A percentile compares a stretch with the other conserved stretches of the same genome.
Conservation (phyloP, 331 rosid species). For the Rosa hybrid region DNA sequence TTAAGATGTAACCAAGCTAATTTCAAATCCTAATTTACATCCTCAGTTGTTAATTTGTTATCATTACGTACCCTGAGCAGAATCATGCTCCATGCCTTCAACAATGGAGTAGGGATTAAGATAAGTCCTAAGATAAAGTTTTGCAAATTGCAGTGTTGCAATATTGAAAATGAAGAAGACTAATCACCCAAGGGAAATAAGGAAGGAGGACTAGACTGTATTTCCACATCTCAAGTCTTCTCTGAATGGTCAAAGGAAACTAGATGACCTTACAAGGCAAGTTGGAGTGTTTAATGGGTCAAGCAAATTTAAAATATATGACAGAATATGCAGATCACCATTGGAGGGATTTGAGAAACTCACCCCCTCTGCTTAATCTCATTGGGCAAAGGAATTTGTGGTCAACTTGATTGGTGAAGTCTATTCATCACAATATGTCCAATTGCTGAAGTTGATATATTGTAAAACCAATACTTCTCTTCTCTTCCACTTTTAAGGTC, state of each 20-base stretch:
- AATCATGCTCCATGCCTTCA: background rate
- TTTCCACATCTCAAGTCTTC: conserved; percentile 24
- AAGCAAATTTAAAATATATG: background rate
- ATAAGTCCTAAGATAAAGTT: background rate
- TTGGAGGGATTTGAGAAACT: background rate
- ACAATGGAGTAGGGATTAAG: background rate
- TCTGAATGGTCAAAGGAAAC: conserved; percentile 22
- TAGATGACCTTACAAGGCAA: conserved; percentile 30
- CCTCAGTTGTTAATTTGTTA: background rate
- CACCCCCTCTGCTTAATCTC: background rate
- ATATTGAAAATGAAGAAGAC: background rate
- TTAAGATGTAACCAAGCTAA: background rate
- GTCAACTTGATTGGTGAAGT: background rate
- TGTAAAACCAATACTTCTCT: background rate
- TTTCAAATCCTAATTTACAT: background rate
- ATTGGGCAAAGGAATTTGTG: background rate
- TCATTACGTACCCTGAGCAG: background rate
- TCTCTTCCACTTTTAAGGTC: background rate
- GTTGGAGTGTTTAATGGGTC: conserved; percentile 23
- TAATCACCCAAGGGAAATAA: background rate
- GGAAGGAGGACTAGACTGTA: conserved; percentile 13
- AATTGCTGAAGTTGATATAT: background rate
- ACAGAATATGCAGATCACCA: background rate
- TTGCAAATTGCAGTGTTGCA: background rate
- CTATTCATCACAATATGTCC: background rate